These are phyloP conservation scores for Cyberlindnera galapagoensis DNA, from an alignment of 805 yeast species.

Conservation along the genomic window DNA sequence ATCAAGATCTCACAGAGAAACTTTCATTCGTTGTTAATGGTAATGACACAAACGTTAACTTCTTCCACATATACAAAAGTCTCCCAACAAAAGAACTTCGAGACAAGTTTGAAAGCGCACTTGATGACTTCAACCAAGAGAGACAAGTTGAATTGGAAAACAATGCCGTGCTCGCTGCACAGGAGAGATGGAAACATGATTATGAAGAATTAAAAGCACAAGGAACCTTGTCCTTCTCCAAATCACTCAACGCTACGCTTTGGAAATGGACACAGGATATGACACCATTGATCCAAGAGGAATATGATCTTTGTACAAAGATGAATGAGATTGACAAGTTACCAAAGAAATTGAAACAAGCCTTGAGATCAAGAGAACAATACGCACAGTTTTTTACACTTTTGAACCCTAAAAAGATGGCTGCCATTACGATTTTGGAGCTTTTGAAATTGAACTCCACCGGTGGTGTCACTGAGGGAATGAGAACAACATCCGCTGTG, in stretches of 20 bases:
- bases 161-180: constrained; percentile 78
- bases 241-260: constrained; percentile 62
- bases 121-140: constrained; percentile 65
- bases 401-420: constrained; percentile 73
- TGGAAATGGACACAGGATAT: constrained; percentile 81
- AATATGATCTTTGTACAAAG: constrained; percentile 48
- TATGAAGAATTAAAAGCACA: constrained; percentile 58
- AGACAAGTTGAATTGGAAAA: constrained; percentile 75
- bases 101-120: constrained; percentile 51
- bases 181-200: constrained; percentile 82
- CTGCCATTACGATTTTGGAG: constrained; percentile 81
- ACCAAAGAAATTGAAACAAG: constrained; percentile 21
- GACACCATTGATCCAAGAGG: constrained; percentile 65
- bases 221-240: constrained; percentile 47
- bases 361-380: constrained; percentile 36
- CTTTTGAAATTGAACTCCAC: constrained; percentile 66
- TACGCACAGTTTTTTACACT: constrained; percentile 75
- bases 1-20: constrained; percentile 28
- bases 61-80: constrained; percentile 56
- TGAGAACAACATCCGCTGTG: constrained; percentile 79
- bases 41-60: constrained; percentile 37
- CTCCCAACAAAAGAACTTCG: constrained; percentile 41
- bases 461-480: constrained; percentile 72
- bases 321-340: constrained; percentile 25
- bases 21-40: constrained; percentile 27